Conservation (phyloP, 768 basidiomycete genomes). For the Rickenella mellea region DNA sequence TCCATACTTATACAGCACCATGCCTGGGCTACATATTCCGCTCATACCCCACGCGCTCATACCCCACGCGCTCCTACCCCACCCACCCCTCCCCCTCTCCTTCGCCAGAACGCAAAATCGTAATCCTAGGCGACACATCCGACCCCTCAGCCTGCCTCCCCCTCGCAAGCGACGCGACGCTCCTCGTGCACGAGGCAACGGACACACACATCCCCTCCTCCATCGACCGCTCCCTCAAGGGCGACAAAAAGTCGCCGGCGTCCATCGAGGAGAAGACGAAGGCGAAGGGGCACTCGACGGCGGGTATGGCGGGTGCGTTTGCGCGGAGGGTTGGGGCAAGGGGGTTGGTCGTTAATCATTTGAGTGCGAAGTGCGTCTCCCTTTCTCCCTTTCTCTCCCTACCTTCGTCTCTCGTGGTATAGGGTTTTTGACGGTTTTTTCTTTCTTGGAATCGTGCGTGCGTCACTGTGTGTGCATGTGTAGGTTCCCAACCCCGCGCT, state of each 20-base stretch:
- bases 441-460: neutral
- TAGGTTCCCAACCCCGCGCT: slow-evolving; percentile 46
- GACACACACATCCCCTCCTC: slow-evolving; percentile 57
- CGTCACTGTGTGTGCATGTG: neutral
- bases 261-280: slow-evolving; percentile 34
- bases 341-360: slow-evolving; percentile 67
- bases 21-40: slow-evolving; percentile 73
- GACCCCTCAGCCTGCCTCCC: slow-evolving; percentile 53
- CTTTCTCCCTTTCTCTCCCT: neutral
- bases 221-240: slow-evolving; percentile 39
- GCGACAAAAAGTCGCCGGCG: slow-evolving; percentile 26
- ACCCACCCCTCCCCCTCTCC: slow-evolving; percentile 20
- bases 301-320: slow-evolving; percentile 69
- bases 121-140: slow-evolving; percentile 70
- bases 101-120: slow-evolving; percentile 44
- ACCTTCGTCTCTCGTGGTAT: too few species aligned
- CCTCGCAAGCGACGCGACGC: slow-evolving; percentile 31
- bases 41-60: slow-evolving; percentile 32
- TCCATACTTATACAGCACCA: slow-evolving; percentile 36
- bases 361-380: slow-evolving; percentile 49
- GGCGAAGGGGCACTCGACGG: slow-evolving; percentile 70
- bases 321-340: slow-evolving; percentile 52
- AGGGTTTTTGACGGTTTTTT: too few species aligned
- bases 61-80: slow-evolving; percentile 10
- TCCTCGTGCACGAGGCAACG: slow-evolving; percentile 84